Base-by-base conservation (phyloP, 2,329 filamentous ascomycete species). In the Xylariales sp. region DNA sequence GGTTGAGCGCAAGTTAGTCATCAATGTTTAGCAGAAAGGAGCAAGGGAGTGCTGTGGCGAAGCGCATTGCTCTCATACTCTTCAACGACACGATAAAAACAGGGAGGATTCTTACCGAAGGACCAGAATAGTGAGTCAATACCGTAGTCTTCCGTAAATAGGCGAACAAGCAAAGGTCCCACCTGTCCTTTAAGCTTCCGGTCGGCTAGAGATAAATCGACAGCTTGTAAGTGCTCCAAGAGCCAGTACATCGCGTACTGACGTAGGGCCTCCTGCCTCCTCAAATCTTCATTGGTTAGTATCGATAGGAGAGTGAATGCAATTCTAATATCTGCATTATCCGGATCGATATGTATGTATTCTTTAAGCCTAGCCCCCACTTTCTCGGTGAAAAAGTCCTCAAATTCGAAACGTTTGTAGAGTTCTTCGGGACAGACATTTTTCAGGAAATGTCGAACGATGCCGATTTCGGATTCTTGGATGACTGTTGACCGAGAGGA, bases 371-470 rank as follows among this genome's bases (percentile, higher is more conserved):
- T 67, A 8, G 74, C 75, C 23, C 75, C 73, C 5, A 77, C 36
- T 61, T 78, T 80, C 9, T 65, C 56, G 1, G 76, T 64, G 55
- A 80, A 78, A 54, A 80, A 80, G 0, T 75, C 64, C 2, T 80
- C 75, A 45, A 80, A 80, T 0, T 75, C 77, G 34, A 80, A 78
- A 5, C 76, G 74, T 4, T 69, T 45, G 41, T 78, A 80, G 6
- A 80, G 72, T 0, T 78, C 75, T 0, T 65, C 61, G 0, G 79
- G 78, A 32, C 78, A 80, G 12, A 80, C 77, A 10, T 72, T 77
- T 5, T 63, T 70, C 2, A 80, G 72, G 45, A 78, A 80, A 54
- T 80, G 77, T 6, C 70, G 70, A 7, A 80, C 65, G 12, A 80
- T 79, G 7, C 67, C 66, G 53, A 80, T 73, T 59, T 80, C 78